Percentiles rank a stretch among this genome's conserved stretches.
phyloP scores from a whole-genome alignment of 768 basidiomycete species.

The Dacryopinax primogenitus region DNA sequence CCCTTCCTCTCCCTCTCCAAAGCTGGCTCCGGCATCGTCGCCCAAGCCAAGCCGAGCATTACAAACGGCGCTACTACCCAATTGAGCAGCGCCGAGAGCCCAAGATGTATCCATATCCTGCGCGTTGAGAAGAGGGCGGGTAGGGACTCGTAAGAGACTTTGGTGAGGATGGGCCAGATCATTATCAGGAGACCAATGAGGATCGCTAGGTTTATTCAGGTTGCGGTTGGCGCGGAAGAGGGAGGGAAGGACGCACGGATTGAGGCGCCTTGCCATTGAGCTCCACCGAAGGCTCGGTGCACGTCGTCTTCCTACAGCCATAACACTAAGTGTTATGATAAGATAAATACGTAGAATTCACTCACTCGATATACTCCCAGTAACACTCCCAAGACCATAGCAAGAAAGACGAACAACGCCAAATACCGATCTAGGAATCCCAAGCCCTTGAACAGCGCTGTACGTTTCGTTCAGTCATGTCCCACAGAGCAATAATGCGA shows the following conservation, averaged over 20 bases:
- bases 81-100: slow-evolving; percentile 54
- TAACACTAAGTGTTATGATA: background rate
- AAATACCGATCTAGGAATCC: slow-evolving; percentile 47
- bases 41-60: slow-evolving; percentile 81
- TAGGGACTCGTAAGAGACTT: slow-evolving; percentile 54
- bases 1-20: slow-evolving; percentile 60
- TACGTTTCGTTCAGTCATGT: background rate
- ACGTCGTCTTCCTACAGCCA: slow-evolving; percentile 39
- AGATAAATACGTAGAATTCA: background rate
- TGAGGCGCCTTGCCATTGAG: slow-evolving; percentile 56
- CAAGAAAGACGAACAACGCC: slow-evolving; percentile 50
- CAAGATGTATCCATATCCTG: slow-evolving; percentile 52
- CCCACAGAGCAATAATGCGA: background rate
- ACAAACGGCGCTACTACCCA: slow-evolving; percentile 71
- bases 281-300: slow-evolving; percentile 48
- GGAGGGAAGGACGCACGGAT: slow-evolving; percentile 43
- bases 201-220: slow-evolving; percentile 41
- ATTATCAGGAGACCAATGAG: slow-evolving; percentile 70
- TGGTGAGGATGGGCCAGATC: slow-evolving; percentile 65
- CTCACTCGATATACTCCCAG: slow-evolving; percentile 45
- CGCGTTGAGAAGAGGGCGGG: slow-evolving; percentile 41
- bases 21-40: slow-evolving; percentile 55
- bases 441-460: slow-evolving; percentile 25
- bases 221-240: background rate
- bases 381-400: slow-evolving; percentile 64